Percentiles rank a stretch among this genome's conserved stretches.
Conservation (phyloP, 352 stramenopile species). For the Hyaloperonospora brassicae region DNA sequence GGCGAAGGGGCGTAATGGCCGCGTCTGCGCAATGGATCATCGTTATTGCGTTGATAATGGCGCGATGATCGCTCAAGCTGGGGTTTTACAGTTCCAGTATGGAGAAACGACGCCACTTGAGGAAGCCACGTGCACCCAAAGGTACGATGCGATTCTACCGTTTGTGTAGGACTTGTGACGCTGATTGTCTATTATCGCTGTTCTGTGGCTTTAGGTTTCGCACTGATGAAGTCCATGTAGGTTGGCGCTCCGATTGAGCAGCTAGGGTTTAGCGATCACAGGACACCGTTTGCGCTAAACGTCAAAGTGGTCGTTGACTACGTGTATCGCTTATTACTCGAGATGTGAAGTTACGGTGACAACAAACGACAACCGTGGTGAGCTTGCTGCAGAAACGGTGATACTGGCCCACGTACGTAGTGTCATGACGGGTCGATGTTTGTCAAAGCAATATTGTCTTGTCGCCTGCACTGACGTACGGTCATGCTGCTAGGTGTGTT, state of each 20-base stretch:
- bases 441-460: no score
- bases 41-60: conserved; percentile 99
- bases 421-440: no score
- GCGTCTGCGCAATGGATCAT: conserved; percentile 97
- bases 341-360: no score
- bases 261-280: no score
- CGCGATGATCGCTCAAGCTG: conserved; percentile 99
- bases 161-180: neutral
- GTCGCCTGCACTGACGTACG: no score
- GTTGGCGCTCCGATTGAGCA: conserved; percentile 88
- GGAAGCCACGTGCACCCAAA: conserved; percentile 92
- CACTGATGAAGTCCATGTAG: conserved; percentile 96
- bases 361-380: no score
- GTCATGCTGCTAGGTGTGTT: no score
- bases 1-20: conserved; percentile 90
- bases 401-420: no score
- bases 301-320: no score
- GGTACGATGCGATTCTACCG: conserved; percentile 32
- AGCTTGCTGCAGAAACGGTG: no score
- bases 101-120: conserved; percentile 84
- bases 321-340: no score
- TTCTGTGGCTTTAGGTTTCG: conserved; percentile 72
- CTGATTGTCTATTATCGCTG: neutral
- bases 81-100: conserved; percentile 95
- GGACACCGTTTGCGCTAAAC: no score